Base-by-base conservation (phyloP, 2,329 filamentous ascomycete species). In the Gyromitra esculenta region DNA sequence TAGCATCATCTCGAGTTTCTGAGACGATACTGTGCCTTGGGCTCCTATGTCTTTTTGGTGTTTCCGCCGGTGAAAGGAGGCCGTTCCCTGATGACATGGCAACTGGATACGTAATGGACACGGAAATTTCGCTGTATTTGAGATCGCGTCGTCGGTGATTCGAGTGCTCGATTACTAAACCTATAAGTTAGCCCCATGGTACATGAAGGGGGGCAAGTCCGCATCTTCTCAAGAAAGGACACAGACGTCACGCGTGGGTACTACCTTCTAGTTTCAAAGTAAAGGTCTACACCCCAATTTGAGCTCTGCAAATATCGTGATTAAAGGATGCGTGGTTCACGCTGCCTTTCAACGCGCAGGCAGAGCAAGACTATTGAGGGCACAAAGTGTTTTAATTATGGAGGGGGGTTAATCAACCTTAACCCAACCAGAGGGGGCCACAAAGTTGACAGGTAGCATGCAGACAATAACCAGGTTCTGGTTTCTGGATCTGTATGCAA, bases 371-470 rank as follows among this genome's bases (percentile, higher is more conserved):
- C 45, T 68, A 18, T 56, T 31, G 52, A 62, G 56, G 56, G 25
- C 37, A 18, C 66, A 21, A 43, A 54, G 37, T 37, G 13, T 9
- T 13, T 43, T 45, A 59, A 39, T 13, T 21, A 37, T 5, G 2
- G 35, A n/a, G 15, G 18, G n/a, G n/a, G 63, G 7, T n/a, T 25
- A 50, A 62, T 48, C 54, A 56, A 48, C 15, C 21, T 21, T 48
- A 72, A 21, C n/a, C 72, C 72, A 75, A 75, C 72, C 65, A 71
- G 72, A 75, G 59, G 8, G 31, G 48, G 57, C 43, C 68, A 71
- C 68, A 71, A 71, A 62, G 48, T 39, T 63, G 45, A 66, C 70
- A 73, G 39, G 52, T 48, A 50, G 50, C 50, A 57, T 18, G 69
- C 48, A 65, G 63, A 66, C 43, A 35, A 15, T 66, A 25, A 5